Base-by-base conservation (phyloP, 2,329 filamentous ascomycete genomes). In the Camillea tinctor region DNA sequence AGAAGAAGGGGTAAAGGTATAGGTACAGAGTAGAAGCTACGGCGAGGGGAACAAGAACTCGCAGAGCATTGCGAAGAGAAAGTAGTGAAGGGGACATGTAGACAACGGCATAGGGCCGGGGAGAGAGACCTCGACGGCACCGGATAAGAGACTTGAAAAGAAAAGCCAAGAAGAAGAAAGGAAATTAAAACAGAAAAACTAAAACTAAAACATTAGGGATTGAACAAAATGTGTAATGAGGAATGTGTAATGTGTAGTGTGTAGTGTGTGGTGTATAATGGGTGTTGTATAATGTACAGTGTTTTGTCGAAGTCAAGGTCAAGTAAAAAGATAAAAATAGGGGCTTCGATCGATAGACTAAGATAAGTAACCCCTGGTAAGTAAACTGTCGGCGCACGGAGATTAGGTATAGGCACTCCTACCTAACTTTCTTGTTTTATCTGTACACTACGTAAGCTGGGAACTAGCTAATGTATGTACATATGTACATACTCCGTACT, bases 1-100 rank as follows among this genome's bases (percentile, higher is more conserved):
- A 84, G 71, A 97, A 89, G 67, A 91, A 71, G 8, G 95, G 93
- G 73, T 96, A 98, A 48, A 94, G 80, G 78, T 97, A 97, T 56
- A 98, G 83, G 77, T 93, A 96, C 66, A 88, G 69, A 55, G 90
- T 92, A 71, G 86, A 85, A 64, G 86, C 76, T 71, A 94, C 69
- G 60, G 90, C 88, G 72, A 94, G 71, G 54, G 91, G 88, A 51
- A 90, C 72, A 54, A 84, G 74, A 55, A 86, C 69, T 71, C 82
- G 79, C 74, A 86, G 76, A 74, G 76, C 81, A 80, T 82, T 79
- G 79, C 84, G 82, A 72, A 86, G 79, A 69, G 17, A n/a, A n/a
- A 81, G 73, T 69, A 77, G 76, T 74, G 78, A 80, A 71, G 79
- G 77, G 73, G 76, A 80, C 82, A 84, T 86, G 77, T 79, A 80